Evolutionary conservation across 768 basidiomycete genomes (phyloP).

Genomic region (Cantharellus anzutake): DNA sequence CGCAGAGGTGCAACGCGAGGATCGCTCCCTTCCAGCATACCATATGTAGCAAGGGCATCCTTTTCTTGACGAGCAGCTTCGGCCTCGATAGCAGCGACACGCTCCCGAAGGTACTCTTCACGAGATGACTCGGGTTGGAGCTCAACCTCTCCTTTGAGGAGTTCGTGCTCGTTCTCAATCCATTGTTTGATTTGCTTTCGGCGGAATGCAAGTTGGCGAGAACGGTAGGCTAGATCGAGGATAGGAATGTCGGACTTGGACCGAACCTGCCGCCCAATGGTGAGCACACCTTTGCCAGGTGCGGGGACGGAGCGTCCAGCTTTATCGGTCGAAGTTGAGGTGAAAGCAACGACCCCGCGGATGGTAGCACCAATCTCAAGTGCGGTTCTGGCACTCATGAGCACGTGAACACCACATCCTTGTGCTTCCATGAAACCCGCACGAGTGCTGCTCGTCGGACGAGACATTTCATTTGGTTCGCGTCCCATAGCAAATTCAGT

Average conservation of each 20-base stretch:
- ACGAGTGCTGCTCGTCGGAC: constrained; percentile 90
- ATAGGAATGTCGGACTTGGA: constrained; percentile 61
- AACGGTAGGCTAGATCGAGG: constrained; percentile 72
- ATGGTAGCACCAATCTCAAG: constrained; percentile 87
- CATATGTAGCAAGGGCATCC: constrained; percentile 81
- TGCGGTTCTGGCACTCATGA: constrained; percentile 95
- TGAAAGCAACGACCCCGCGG: constrained; percentile 85
- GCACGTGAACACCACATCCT: constrained; percentile 89
- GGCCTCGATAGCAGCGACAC: constrained; percentile 69
- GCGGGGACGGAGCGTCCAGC: constrained; percentile 96
- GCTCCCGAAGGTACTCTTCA: constrained; percentile 42
- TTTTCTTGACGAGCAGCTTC: constrained; percentile 87
- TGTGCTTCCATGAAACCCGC: constrained; percentile 97
- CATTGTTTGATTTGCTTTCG: constrained; percentile 89
- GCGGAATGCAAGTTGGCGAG: constrained; percentile 89
- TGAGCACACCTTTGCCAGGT: constrained; percentile 83
- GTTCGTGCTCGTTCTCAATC: constrained; percentile 73
- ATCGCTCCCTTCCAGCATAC: constrained; percentile 83
- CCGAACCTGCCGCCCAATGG: constrained; percentile 69
- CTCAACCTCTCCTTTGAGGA: constrained; percentile 64
- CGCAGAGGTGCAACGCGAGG: constrained; percentile 79
- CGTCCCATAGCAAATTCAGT: constrained; percentile 98
- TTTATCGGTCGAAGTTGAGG: constrained; percentile 95
- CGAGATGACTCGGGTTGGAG: constrained; percentile 32
- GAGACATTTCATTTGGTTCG: constrained; percentile 97